These are phyloP conservation scores for Beauveria asiatica DNA, from an alignment of 2,329 filamentous ascomycete species.

Conservation along the genomic window DNA sequence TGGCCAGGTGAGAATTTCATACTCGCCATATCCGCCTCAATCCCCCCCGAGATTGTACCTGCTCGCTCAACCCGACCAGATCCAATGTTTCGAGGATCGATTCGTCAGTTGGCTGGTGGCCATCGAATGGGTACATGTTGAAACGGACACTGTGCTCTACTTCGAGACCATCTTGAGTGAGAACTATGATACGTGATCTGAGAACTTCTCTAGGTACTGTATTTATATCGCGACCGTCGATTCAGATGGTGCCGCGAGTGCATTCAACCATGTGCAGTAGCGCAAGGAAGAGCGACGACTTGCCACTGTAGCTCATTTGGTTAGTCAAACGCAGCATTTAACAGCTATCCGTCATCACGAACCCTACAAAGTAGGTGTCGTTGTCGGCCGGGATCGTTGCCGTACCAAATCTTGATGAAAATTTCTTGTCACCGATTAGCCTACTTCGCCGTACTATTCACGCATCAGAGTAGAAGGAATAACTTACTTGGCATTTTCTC, in stretches of 20 bases:
- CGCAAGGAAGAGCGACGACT: not conserved
- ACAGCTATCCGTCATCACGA: not conserved
- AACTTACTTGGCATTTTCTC: not conserved
- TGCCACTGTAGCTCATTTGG: not conserved
- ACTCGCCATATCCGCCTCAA: not conserved
- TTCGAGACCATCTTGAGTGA: not conserved
- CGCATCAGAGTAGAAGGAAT: not conserved
- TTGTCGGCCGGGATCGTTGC: not conserved
- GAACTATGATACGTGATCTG: not conserved
- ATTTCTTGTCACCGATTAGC: not conserved
- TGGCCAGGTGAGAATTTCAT: not conserved
- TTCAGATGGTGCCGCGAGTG: not conserved
- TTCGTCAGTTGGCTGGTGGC: not conserved
- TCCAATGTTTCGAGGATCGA: not conserved
- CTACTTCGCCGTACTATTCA: not conserved
- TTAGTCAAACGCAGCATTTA: not conserved
- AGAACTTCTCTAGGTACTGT: not conserved
- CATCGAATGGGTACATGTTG: not conserved
- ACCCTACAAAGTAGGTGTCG: not conserved
- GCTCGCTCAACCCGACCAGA: not conserved
- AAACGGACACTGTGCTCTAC: not conserved
- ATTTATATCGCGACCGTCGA: not conserved
- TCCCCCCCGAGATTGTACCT: slow-evolving; percentile 11
- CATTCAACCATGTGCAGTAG: not conserved
- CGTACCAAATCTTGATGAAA: not conserved